phyloP scores from a whole-genome alignment of 441 rosid species.

The Isatis lusitanica region DNA sequence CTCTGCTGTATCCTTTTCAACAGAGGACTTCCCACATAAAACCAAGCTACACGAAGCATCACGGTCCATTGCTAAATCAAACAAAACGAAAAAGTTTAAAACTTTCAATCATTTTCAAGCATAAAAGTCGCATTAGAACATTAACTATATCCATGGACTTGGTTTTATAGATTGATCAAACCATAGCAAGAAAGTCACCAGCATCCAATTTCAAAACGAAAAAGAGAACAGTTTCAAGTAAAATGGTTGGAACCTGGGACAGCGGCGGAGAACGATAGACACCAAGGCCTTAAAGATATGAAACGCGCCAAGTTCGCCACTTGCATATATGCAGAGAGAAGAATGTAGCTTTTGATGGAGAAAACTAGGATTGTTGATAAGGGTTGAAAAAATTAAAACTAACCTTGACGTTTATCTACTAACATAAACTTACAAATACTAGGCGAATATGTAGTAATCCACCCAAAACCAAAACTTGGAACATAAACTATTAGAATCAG shows the following conservation, averaged over 20 bases:
- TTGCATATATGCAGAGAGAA: neutral
- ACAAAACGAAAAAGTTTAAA: neutral
- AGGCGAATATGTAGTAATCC: no score
- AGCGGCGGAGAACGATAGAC: slow-evolving; percentile 25
- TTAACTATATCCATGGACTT: neutral
- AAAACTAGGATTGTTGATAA: neutral
- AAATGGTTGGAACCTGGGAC: slow-evolving; percentile 33
- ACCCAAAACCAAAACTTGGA: no score
- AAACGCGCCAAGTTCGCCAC: slow-evolving; percentile 21
- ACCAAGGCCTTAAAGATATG: slow-evolving; percentile 18
- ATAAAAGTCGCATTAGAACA: neutral
- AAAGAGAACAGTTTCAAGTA: neutral
- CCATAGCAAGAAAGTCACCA: neutral
- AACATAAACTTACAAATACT: no score
- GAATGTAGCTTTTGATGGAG: neutral
- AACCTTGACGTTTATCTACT: no score
- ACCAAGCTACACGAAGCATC: slow-evolving; percentile 44
- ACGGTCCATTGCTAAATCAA: slow-evolving; percentile 54
- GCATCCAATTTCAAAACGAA: neutral
- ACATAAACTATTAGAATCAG: no score
- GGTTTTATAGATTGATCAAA: neutral
- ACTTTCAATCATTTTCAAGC: neutral
- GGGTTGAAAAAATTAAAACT: no score
- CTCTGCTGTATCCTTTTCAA: slow-evolving; percentile 53
- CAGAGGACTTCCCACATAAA: slow-evolving; percentile 63